Base-by-base conservation (phyloP, 768 basidiomycete genomes). In the Austroboletus festivus region DNA sequence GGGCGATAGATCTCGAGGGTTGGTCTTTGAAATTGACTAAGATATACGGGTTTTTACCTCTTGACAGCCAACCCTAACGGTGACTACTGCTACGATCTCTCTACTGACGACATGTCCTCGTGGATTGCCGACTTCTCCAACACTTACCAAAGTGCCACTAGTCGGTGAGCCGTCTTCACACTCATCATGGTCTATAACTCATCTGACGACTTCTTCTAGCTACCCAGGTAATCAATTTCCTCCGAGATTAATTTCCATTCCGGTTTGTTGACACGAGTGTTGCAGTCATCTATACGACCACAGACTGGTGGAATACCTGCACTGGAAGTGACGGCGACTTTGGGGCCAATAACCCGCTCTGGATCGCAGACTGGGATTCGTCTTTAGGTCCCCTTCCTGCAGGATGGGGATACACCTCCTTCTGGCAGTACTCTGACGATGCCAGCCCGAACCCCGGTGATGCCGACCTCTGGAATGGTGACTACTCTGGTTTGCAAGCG, bases 271-370 rank as follows among this genome's bases (percentile, higher is more conserved):
- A 61, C 38, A 13, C 33, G n/a, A n/a, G n/a, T 18, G 5, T 3
- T 35, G 5, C 47, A 77, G 79, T 79, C 35, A 81, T 84, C 48
- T 85, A 85, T 54, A 79, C 79, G 22, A 81, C 78, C 3, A 83
- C 80, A 11, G 70, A 77, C 60, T 86, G 84, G 84, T 86, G 85
- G 85, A 77, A 55, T 11, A 73, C 71, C 9, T 86, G 85, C 61
- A 86, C 85, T 2, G 81, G 78, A 0, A 79, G 82, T 60, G 79
- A 73, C 46, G 65, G 68, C 13, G 67, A 64, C 4, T 85, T 86
- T 52, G 73, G 59, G 1, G 46, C 57, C 3, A 74, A 68, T 45
- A 82, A 77, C 59, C 81, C 83, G 3, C 68, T 86, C 2, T 85
- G 81, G 81, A 72, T 85, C 38, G 83, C 85, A 1, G 63, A 68